Percentiles rank a stretch among this genome's conserved stretches.
Evolutionary conservation across 2,329 filamentous ascomycete species (phyloP).

Genomic region (Catunica adiposa): DNA sequence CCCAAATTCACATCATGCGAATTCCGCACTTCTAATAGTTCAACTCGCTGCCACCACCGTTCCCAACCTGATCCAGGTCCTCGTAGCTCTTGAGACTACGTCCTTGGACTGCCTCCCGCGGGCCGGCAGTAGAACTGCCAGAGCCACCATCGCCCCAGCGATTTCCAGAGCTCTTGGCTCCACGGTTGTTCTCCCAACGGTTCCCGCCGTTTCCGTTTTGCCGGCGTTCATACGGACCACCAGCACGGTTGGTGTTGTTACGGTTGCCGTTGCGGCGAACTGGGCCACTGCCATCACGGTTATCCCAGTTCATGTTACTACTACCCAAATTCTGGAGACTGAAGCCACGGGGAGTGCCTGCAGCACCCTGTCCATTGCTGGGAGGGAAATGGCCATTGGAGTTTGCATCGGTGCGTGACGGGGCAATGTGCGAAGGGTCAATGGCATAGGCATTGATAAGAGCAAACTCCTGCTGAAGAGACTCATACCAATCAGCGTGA

Average conservation of each 20-base stretch:
- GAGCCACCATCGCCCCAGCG: slow-evolving; percentile 59
- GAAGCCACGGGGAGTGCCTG: slow-evolving; percentile 83
- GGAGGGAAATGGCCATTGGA: slow-evolving; percentile 91
- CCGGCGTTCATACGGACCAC: slow-evolving; percentile 60
- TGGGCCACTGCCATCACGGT: slow-evolving; percentile 45
- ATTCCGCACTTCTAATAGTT: slow-evolving; percentile 51
- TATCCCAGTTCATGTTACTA: slow-evolving; percentile 38
- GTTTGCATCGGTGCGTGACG: slow-evolving; percentile 82
- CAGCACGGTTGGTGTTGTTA: slow-evolving; percentile 41
- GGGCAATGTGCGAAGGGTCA: slow-evolving; percentile 86
- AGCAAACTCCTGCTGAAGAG: slow-evolving; percentile 67
- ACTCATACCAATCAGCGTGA: slow-evolving; percentile 73
- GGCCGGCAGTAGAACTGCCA: slow-evolving; percentile 61
- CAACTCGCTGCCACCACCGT: slow-evolving; percentile 58
- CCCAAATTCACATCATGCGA: neutral
- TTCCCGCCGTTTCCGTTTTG: slow-evolving; percentile 26
- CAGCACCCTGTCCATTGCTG: slow-evolving; percentile 54
- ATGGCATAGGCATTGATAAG: slow-evolving; percentile 90
- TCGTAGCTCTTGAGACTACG: slow-evolving; percentile 94
- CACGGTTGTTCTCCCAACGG: slow-evolving; percentile 33
- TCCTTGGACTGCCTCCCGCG: slow-evolving; percentile 80
- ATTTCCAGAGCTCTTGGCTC: slow-evolving; percentile 29
- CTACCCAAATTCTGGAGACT: slow-evolving; percentile 57
- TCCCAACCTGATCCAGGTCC: slow-evolving; percentile 74
- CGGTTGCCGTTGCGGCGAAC: slow-evolving; percentile 37